Percentiles rank a stretch among this genome's conserved stretches.
Evolutionary conservation across 306 rosid genomes (phyloP).

Genomic region (Abrus pulchellus): DNA sequence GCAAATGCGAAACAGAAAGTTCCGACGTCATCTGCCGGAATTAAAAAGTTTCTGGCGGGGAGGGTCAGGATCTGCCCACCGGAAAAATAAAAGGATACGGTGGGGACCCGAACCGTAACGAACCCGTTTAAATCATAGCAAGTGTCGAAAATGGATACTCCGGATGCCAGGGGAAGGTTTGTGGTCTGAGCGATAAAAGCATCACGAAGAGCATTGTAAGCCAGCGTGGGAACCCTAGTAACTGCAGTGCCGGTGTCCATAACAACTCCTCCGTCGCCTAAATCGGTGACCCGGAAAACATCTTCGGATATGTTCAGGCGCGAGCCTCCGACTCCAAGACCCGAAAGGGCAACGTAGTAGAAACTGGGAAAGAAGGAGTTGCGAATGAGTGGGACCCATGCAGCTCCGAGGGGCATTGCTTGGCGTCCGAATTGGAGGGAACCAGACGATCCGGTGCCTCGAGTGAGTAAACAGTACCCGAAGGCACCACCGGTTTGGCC

Average conservation of each 20-base stretch:
- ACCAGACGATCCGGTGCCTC: constrained; percentile 66
- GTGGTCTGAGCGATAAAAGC: constrained; percentile 70
- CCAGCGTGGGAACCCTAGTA: constrained; percentile 71
- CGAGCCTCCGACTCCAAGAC: constrained; percentile 86
- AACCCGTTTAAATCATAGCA: constrained; percentile 80
- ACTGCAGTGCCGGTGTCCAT: constrained; percentile 98
- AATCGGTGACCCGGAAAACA: constrained; percentile 56
- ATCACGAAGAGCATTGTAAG: constrained; percentile 70
- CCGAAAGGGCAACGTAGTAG: constrained; percentile 76
- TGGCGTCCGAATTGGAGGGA: constrained; percentile 77
- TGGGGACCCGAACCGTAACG: constrained; percentile 86
- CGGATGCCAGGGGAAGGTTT: constrained; percentile 68
- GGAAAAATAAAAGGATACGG: constrained; percentile 81
- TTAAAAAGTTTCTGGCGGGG: constrained; percentile 77
- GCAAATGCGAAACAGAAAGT: constrained; percentile 90
- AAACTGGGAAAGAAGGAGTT: constrained; percentile 77
- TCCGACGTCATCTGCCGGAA: constrained; percentile 76
- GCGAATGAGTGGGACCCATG: constrained; percentile 82
- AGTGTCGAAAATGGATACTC: constrained; percentile 82
- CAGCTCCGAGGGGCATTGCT: constrained; percentile 80
- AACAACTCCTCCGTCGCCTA: constrained; percentile 81
- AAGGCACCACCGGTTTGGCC: constrained; percentile 85
- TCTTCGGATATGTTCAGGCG: constrained; percentile 66
- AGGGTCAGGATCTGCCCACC: constrained; percentile 84
- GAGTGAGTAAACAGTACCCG: constrained; percentile 75